A percentile compares a stretch with the other conserved stretches of the same genome.
Conservation (phyloP, 768 basidiomycete genomes). For the Leccinellum albellum region DNA sequence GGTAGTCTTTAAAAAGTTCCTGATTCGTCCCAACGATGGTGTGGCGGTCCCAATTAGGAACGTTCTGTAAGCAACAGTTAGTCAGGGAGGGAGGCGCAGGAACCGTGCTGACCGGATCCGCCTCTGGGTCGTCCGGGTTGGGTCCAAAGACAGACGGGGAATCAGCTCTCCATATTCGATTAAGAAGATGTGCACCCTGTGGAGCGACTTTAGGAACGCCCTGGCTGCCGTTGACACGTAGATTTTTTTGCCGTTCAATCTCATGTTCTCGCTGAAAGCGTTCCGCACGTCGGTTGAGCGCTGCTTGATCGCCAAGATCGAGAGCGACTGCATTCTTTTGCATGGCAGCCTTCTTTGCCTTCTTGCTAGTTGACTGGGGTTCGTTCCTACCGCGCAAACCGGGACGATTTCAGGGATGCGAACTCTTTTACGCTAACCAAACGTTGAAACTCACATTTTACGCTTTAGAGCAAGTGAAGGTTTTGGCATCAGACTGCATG, state of each 20-base stretch:
- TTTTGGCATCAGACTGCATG: conserved; percentile 55
- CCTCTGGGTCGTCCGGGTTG: conserved; percentile 65
- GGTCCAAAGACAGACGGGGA: conserved; percentile 48
- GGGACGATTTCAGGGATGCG: conserved; percentile 7
- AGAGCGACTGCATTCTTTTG: conserved; percentile 38
- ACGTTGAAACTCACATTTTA: conserved; percentile 52
- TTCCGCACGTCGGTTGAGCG: conserved; percentile 73
- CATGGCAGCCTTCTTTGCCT: conserved; percentile 55
- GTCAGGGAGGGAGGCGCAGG: background rate
- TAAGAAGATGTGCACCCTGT: conserved; percentile 53
- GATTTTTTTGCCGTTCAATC: conserved; percentile 65
- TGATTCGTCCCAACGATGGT: conserved; percentile 92
- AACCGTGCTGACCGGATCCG: conserved; percentile 54
- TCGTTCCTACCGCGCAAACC: conserved; percentile 35
- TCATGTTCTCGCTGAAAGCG: conserved; percentile 92
- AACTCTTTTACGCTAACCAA: background rate
- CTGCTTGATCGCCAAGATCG: conserved; percentile 63
- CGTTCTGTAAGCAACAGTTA: conserved; percentile 60
- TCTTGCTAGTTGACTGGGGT: conserved; percentile 46
- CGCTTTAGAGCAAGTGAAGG: conserved; percentile 60
- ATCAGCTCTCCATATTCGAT: conserved; percentile 39
- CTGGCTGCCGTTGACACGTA: conserved; percentile 30
- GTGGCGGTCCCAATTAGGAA: conserved; percentile 92
- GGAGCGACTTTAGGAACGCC: conserved; percentile 42
- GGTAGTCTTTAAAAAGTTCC: conserved; percentile 92